Conservation (phyloP, 495 filamentous ascomycete genomes). For the Apiosordaria backusii region DNA sequence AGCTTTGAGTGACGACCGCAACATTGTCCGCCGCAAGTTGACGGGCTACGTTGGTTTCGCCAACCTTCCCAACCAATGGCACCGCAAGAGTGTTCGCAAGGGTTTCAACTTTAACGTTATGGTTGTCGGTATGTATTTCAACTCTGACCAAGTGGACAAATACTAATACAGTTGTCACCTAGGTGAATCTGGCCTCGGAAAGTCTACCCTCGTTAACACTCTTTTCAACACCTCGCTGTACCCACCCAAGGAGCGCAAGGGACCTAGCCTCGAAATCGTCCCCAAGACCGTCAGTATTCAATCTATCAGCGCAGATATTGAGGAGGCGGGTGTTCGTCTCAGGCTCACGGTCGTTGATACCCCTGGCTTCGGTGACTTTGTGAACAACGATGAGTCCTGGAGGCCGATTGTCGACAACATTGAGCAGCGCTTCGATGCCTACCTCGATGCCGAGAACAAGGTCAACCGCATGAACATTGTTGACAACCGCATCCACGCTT, state of each 20-base stretch:
- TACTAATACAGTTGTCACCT: conserved; percentile 16
- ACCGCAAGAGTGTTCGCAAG: conserved; percentile 99
- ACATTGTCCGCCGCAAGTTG: conserved; percentile 96
- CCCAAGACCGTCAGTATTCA: conserved; percentile 99
- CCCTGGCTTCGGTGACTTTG: conserved; percentile 97
- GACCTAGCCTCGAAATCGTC: conserved; percentile 93
- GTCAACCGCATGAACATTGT: conserved; percentile 99
- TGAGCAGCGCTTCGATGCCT: conserved; percentile 96
- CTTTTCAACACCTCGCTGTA: conserved; percentile 99
- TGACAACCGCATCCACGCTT: conserved; percentile 97
- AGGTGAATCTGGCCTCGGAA: conserved; percentile 99
- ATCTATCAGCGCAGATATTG: conserved; percentile 97
- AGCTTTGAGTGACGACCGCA: conserved; percentile 82
- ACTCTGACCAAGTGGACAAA: background rate
- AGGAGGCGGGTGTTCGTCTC: conserved; percentile 97
- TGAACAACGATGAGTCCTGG: conserved; percentile 99
- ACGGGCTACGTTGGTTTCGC: conserved; percentile 98
- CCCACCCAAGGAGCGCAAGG: conserved; percentile 96
- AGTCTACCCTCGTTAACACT: conserved; percentile 98
- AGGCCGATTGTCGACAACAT: conserved; percentile 98
- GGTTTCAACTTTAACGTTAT: conserved; percentile 99
- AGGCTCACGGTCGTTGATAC: conserved; percentile 97
- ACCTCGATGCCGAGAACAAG: conserved; percentile 99
- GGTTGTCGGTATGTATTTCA: conserved; percentile 79
- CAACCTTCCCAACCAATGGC: conserved; percentile 99